A percentile compares a stretch with the other conserved stretches of the same genome.
These are phyloP conservation scores for Phaeosphaeriaceae sp. DNA, from an alignment of 2,329 filamentous ascomycete species.

Conservation along the genomic window DNA sequence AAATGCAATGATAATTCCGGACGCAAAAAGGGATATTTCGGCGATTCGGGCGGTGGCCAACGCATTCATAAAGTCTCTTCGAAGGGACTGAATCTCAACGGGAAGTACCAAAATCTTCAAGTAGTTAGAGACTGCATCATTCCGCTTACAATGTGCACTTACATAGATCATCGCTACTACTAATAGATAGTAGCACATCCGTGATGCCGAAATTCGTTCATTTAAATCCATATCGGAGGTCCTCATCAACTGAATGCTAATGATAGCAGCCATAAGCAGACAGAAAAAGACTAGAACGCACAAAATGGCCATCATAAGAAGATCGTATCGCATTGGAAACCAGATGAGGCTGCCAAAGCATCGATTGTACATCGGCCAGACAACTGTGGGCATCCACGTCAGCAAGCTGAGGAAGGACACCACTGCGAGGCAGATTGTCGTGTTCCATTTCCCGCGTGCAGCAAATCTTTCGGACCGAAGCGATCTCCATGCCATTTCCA, in stretches of 20 bases:
- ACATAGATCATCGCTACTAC: slow-evolving; percentile 63
- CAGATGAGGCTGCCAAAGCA: slow-evolving; percentile 73
- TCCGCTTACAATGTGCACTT: slow-evolving; percentile 47
- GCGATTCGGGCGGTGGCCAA: slow-evolving; percentile 66
- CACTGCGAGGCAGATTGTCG: slow-evolving; percentile 62
- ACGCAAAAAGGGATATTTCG: slow-evolving; percentile 69
- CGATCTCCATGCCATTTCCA: slow-evolving; percentile 66
- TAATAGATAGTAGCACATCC: slow-evolving; percentile 72
- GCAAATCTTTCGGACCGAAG: slow-evolving; percentile 63
- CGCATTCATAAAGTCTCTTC: slow-evolving; percentile 50
- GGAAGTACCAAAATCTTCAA: slow-evolving; percentile 64
- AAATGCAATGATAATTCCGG: slow-evolving; percentile 68
- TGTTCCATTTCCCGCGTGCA: slow-evolving; percentile 65
- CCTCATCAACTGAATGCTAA: slow-evolving; percentile 64
- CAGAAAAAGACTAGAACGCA: slow-evolving; percentile 59
- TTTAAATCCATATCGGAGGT: slow-evolving; percentile 62
- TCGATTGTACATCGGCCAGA: slow-evolving; percentile 62
- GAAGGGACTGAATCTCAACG: slow-evolving; percentile 64
- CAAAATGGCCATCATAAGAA: slow-evolving; percentile 63
- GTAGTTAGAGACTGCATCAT: slow-evolving; percentile 7
- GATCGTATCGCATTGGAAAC: slow-evolving; percentile 68
- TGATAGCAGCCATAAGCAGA: slow-evolving; percentile 57
- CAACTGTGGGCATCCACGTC: slow-evolving; percentile 65
- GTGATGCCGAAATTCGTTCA: slow-evolving; percentile 68
- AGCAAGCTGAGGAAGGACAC: slow-evolving; percentile 60